phyloP scores from a whole-genome alignment of 257 asterid genomes.

The Gentiana dahurica region DNA sequence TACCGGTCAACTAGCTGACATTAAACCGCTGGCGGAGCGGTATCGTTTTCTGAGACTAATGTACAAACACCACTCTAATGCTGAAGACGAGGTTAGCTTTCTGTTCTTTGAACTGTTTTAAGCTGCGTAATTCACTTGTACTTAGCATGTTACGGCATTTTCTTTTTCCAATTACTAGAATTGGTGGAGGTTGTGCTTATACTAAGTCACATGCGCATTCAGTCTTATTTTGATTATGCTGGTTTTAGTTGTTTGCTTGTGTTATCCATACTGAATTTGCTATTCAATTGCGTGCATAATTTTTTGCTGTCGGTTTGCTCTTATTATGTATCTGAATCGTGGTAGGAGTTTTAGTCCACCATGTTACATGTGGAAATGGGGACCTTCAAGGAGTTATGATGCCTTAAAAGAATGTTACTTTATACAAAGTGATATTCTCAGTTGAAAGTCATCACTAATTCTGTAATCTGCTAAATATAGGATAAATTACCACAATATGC shows the following conservation, averaged over 20 bases:
- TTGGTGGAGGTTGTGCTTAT: no score
- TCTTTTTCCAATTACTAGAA: background rate
- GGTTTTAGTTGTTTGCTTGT: background rate
- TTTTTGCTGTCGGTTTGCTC: background rate
- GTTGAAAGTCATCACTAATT: no score
- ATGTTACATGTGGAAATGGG: background rate
- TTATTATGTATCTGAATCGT: background rate
- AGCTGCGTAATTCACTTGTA: background rate
- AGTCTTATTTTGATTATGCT: background rate
- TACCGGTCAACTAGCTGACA: conserved; percentile 23
- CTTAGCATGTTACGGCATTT: no score
- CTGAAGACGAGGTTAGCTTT: conserved; percentile 37
- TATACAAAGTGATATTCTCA: no score
- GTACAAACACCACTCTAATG: conserved; percentile 36
- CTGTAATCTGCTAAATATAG: no score
- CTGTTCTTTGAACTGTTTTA: background rate
- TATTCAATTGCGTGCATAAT: background rate
- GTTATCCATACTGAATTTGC: background rate
- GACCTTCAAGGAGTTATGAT: background rate
- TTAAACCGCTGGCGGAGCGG: conserved; percentile 22
- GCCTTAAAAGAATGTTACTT: background rate
- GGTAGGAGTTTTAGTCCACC: background rate
- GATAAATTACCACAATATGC: no score
- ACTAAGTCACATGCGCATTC: background rate
- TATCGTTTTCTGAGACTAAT: conserved; percentile 31